Conservation (phyloP, 345 rosid species). For the Lumnitzera racemosa region DNA sequence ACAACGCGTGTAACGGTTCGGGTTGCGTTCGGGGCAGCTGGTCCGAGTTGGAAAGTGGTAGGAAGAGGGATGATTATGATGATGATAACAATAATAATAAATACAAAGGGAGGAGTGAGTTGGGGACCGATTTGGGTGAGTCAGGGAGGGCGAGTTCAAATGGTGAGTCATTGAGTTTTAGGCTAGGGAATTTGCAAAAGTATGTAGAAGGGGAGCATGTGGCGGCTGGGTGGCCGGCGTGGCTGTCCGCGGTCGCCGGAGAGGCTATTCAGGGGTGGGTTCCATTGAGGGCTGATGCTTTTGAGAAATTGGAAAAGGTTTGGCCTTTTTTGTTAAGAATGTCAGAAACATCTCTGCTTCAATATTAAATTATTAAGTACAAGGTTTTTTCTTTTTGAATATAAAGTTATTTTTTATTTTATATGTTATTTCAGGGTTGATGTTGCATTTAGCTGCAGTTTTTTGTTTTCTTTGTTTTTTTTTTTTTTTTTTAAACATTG, state of each 20-base stretch:
- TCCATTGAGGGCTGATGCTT: slow-evolving; percentile 76
- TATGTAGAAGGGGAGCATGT: slow-evolving; percentile 85
- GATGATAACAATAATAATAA: slow-evolving; percentile 9
- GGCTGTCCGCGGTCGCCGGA: slow-evolving; percentile 92
- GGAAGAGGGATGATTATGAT: slow-evolving; percentile 9
- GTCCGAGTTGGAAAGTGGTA: slow-evolving; percentile 8
- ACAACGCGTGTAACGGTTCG: slow-evolving; percentile 13
- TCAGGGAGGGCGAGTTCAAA: slow-evolving; percentile 64
- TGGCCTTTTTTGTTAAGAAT: neutral
- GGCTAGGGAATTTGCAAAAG: slow-evolving; percentile 64
- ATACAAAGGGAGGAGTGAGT: slow-evolving; percentile 31
- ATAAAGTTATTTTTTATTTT: neutral
- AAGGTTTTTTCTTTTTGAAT: too few species aligned
- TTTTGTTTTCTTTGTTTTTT: too few species aligned
- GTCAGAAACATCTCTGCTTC: too few species aligned
- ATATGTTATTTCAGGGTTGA: neutral
- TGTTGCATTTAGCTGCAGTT: too few species aligned
- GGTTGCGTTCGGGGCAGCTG: slow-evolving; percentile 24
- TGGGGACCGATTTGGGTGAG: slow-evolving; percentile 62
- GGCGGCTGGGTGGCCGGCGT: slow-evolving; percentile 99
- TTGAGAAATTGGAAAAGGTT: slow-evolving; percentile 92
- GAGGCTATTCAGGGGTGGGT: slow-evolving; percentile 98
- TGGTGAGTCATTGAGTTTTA: slow-evolving; percentile 70
- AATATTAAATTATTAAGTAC: too few species aligned
- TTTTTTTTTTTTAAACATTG: too few species aligned